phyloP scores from a whole-genome alignment of 108 stramenopile species.

The Discostella pseudostelligera region DNA sequence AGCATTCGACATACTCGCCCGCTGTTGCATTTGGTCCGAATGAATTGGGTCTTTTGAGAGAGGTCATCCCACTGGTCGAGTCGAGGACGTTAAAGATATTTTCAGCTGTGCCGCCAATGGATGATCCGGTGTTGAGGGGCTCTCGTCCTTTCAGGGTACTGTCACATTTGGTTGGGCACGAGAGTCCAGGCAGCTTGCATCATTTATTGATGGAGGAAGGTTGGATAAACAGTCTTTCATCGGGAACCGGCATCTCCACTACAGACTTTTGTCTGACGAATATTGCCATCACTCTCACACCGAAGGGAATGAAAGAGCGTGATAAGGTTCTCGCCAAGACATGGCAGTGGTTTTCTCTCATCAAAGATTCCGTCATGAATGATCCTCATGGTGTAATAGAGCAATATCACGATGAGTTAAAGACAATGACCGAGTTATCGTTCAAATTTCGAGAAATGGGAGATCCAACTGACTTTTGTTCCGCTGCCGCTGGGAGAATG shows the following conservation, averaged over 20 bases:
- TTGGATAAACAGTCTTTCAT: constrained; percentile 48
- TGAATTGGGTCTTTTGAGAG: constrained; percentile 66
- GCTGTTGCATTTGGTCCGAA: constrained; percentile 69
- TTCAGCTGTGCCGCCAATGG: constrained; percentile 84
- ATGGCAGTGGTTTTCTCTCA: constrained; percentile 80
- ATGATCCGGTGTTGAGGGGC: constrained; percentile 67
- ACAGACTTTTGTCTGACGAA: constrained; percentile 49
- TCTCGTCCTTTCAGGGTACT: constrained; percentile 81
- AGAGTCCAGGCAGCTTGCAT: constrained; percentile 91
- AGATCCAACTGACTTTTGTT: constrained; percentile 81
- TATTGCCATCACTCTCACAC: constrained; percentile 74
- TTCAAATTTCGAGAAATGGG: constrained; percentile 85
- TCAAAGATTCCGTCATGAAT: constrained; percentile 53
- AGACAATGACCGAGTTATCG: constrained; percentile 57
- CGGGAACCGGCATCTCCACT: constrained; percentile 70
- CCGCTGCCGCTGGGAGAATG: constrained; percentile 65
- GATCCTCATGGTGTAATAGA: constrained; percentile 53
- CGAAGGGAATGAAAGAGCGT: constrained; percentile 66
- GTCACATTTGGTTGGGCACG: constrained; percentile 95
- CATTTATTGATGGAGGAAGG: constrained; percentile 47
- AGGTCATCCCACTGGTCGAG: constrained; percentile 89
- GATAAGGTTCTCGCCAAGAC: constrained; percentile 72
- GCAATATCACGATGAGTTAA: constrained; percentile 75
- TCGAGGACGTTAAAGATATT: constrained; percentile 79
- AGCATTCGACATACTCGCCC: constrained; percentile 66